A percentile compares a stretch with the other conserved stretches of the same genome.
phyloP scores from a whole-genome alignment of 192 early-diverging fungal species.

The Pilaira anomala region DNA sequence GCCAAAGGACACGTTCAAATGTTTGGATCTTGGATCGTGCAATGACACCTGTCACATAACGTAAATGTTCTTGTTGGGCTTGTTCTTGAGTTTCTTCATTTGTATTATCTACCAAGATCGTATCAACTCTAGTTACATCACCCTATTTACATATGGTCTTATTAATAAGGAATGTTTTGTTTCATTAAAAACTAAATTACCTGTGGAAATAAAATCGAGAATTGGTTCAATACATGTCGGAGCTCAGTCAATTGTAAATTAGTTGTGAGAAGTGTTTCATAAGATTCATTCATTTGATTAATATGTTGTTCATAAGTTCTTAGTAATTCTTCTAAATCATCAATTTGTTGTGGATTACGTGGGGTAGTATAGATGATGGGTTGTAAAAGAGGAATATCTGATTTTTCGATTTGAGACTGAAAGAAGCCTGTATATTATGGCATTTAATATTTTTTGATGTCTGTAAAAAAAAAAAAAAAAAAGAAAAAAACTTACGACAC shows the following conservation, averaged over 20 bases:
- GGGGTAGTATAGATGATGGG: slow-evolving; percentile 53
- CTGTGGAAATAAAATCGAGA: slow-evolving; percentile 78
- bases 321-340: slow-evolving; percentile 84
- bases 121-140: slow-evolving; percentile 41
- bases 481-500: slow-evolving; percentile 64
- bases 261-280: slow-evolving; percentile 83
- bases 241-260: slow-evolving; percentile 88
- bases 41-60: slow-evolving; percentile 98
- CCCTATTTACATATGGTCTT: slow-evolving; percentile 4
- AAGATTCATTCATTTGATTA: slow-evolving; percentile 79
- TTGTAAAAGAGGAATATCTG: slow-evolving; percentile 55
- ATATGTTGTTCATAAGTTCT: slow-evolving; percentile 79
- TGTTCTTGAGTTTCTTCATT: background rate
- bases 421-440: slow-evolving; percentile 64
- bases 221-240: slow-evolving; percentile 85
- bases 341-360: slow-evolving; percentile 84
- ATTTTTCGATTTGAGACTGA: slow-evolving; percentile 72
- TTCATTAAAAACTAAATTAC: slow-evolving; percentile 47
- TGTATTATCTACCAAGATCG: slow-evolving; percentile 26
- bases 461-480: no score
- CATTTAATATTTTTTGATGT: no score
- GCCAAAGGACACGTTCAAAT: slow-evolving; percentile 96
- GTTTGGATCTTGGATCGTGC: slow-evolving; percentile 74
- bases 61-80: slow-evolving; percentile 50
- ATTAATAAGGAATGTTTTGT: background rate